Evolutionary conservation across 225 moss, liverwort and hornwort genomes (phyloP), one percentile per base, ranked within the genome.

Genomic region (Bryum argenteum): DNA sequence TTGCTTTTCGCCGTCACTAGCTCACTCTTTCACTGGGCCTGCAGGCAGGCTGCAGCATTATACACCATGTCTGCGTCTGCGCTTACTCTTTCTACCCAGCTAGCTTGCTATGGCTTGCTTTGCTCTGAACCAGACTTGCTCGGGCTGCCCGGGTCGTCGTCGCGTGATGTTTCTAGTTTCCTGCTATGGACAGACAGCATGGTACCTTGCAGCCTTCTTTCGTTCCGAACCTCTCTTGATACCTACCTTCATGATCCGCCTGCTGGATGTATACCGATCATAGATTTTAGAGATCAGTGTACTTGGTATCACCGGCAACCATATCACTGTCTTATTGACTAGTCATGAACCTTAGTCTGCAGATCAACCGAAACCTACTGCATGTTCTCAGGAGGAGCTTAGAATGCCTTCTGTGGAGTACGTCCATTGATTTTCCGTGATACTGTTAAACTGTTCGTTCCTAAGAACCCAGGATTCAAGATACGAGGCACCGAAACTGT

Each of bases 81-180:
- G 57, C 74, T 74, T 48, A 74, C 66, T 58, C 33, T 33, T 74
- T 47, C 74, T 74, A 43, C 42, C 19, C 40, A 71, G 33, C 33
- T 28, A 5, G 28, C 28, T 28, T 28, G 28, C 28, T 28, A n/a
- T n/a, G n/a, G n/a, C n/a, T 28, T 28, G 28, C 28, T 28, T 28
- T 28, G 20, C 16, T 47, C 22, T 65, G 77, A 58, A 71, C 41
- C 63, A 56, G 40, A 9, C 21, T 26, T 15, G 48, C 48, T 17
- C 3, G 48, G 1, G 11, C 4, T 13, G 44, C 3, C 44, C 11
- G 44, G 44, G 44, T 44, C 44, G 2, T 44, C 48, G 48, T 48
- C 48, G 70, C 82, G 82, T 82, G 73, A 62, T 75, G 78, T 73
- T 75, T 47, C 42, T 28, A 70, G 33, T 45, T 71, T 59, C 70